Base-by-base conservation (phyloP, 176 grass and related monocot species). In the Bolboschoenus planiculmis region DNA sequence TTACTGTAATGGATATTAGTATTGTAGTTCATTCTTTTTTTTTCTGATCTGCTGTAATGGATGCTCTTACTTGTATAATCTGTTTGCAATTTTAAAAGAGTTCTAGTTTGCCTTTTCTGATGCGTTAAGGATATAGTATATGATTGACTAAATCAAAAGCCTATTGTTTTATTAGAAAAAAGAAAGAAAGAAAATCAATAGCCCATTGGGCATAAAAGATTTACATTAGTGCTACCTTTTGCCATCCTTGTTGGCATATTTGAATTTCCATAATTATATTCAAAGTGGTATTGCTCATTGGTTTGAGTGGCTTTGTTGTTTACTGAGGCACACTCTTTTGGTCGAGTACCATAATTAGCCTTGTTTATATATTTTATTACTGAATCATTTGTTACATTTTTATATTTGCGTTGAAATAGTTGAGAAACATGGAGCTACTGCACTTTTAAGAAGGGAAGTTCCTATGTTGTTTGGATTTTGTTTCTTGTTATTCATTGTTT, bases 11-110 rank as follows among this genome's bases (percentile, higher is more conserved):
- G 78, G 20, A 59, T n/a, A 61, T 42, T 43, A 61, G 54, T 82
- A 24, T 44, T 50, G 36, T 82, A 63, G 56, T 65, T 82, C 26
- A 8, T 63, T 60, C 56, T 81, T 81, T 82, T 81, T 81, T 82
- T 18, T 60, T 40, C 23, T 40, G 58, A 66, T 82, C 10, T 82
- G 80, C 80, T 61, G 80, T 82, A 63, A 82, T 63, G 60, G n/a
- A 59, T 65, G 14, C 3, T 71, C 27, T 47, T 82, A 50, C 58
- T 82, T 82, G 34, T 82, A 57, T 59, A 66, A 82, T 33, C 58
- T 37, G 50, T 60, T 80, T 80, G 54, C 56, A n/a, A 63, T 47
- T 40, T 56, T 80, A 14, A 61, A 34, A 23, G 18, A 11, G 5
- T 64, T 44, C 13, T 66, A 44, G 23, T 63, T 29, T 50, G 3